Base-by-base conservation (phyloP, 805 yeast species). In the Millerago galiae region DNA sequence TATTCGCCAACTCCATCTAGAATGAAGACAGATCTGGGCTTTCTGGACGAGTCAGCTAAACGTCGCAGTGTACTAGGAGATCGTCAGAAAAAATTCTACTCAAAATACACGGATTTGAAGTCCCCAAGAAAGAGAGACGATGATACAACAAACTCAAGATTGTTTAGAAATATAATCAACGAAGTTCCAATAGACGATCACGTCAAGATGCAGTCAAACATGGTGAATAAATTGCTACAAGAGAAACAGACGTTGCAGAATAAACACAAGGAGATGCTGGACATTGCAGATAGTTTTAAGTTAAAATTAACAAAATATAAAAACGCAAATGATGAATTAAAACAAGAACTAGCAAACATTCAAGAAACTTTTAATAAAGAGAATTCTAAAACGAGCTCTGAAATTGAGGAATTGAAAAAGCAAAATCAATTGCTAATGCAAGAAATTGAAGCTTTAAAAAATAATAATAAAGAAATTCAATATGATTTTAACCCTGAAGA, bases 241-340 rank as follows among this genome's bases (percentile, higher is more conserved):
- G 66, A 67, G 32, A 61, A 63, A 28, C 71, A 66, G 39, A 58
- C 58, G 5, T 53, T 66, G 15, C 60, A 59, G 21, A 48, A 52
- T 15, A 59, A 63, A 42, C 49, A 63, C 33, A 61, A 58, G 14
- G 55, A 54, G 45, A 48, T 61, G n/a, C 61, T 59, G 42, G 52
- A 55, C 0, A 49, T 58, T 35, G 63, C 63, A 4, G 61, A 57
- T 21, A 62, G 61, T 1, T 41, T 65, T 24, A 59, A 64, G 40
- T 61, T 55, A 14, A 66, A 66, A 45, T 49, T 65, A 40, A 41
- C 61, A 36, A 65, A 66, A 44, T 66, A 66, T 46, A 63, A 61
- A 25, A 61, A 54, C 40, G 48, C 58, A 31, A 61, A 60, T 46
- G 60, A 58, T 18, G 38, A 42, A 11, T 42, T 60, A 44, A 56